Evolutionary conservation across 306 rosid species (phyloP).

Genomic region (Prunus campanulata): DNA sequence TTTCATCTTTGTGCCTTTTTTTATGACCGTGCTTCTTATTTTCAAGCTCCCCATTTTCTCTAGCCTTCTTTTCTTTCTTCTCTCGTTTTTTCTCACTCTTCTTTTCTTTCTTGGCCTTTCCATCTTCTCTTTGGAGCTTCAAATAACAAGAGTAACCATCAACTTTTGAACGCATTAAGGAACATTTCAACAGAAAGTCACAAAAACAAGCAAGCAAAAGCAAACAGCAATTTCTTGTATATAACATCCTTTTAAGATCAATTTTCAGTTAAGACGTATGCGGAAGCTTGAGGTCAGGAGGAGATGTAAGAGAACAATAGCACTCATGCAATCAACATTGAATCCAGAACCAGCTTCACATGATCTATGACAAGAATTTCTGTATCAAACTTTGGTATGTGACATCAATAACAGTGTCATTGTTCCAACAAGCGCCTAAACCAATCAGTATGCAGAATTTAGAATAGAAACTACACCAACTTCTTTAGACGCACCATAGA

Average conservation of each 20-base stretch:
- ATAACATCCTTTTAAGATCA: neutral
- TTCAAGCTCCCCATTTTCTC: constrained; percentile 16
- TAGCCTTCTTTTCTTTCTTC: constrained; percentile 26
- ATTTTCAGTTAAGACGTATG: neutral
- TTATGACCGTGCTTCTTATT: constrained; percentile 9
- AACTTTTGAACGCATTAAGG: neutral
- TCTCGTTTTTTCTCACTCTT: constrained; percentile 26
- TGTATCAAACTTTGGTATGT: neutral
- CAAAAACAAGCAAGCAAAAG: neutral
- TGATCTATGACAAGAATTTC: neutral
- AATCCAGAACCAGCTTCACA: neutral
- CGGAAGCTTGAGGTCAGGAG: neutral
- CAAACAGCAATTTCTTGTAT: neutral
- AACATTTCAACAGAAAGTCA: neutral
- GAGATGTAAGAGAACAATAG: neutral
- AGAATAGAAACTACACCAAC: too few species aligned
- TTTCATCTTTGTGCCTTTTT: constrained; percentile 24
- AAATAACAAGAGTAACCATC: constrained; percentile 6
- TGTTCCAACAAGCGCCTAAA: neutral
- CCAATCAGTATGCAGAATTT: neutral
- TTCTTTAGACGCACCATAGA: neutral
- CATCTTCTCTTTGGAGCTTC: constrained; percentile 20
- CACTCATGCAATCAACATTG: neutral
- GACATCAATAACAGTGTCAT: neutral
- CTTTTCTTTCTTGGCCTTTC: constrained; percentile 28